Evolutionary conservation across 345 rosid genomes (phyloP).

Genomic region (Arabidopsis thaliana): TAIR10.1 NC_003076.8:7070501-7071000

Average conservation of each 20-base stretch:
- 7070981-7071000: slow-evolving; percentile 99
- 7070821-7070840: slow-evolving; percentile 97
- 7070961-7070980: slow-evolving; percentile 58
- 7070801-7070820: slow-evolving; percentile 93
- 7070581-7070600: slow-evolving; percentile 33
- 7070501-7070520: too few relatives aligned
- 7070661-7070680: slow-evolving; percentile 6
- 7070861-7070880: slow-evolving; percentile 92
- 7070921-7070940: too few relatives aligned
- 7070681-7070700: slow-evolving; percentile 14
- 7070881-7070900: slow-evolving; percentile 44
- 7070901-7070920: neutral
- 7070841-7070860: slow-evolving; percentile 95
- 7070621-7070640: slow-evolving; percentile 23
- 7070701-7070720: slow-evolving; percentile 1
- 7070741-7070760: slow-evolving; percentile 38
- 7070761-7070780: slow-evolving; percentile 87
- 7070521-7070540: neutral
- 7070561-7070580: slow-evolving; percentile 12
- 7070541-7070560: neutral
- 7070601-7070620: slow-evolving; percentile 15
- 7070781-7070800: slow-evolving; percentile 84
- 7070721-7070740: neutral
- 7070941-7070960: neutral
- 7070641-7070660: neutral